A percentile compares a stretch with the other conserved stretches of the same genome.
Conservation (phyloP, 257 asterid genomes). For the Rauvolfia tetraphylla region DNA sequence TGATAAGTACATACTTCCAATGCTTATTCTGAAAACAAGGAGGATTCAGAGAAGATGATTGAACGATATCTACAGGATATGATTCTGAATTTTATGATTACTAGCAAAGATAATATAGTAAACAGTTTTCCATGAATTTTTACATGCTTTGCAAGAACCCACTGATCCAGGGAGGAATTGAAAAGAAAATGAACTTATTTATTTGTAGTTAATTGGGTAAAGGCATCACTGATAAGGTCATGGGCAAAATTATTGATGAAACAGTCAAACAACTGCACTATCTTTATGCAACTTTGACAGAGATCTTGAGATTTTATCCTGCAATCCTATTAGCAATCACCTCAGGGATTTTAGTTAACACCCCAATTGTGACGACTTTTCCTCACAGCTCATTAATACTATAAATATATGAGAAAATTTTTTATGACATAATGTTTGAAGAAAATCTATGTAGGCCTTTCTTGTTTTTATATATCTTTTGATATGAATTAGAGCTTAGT, state of each 20-base stretch:
- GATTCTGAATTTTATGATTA: slow-evolving; percentile 60
- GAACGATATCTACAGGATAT: slow-evolving; percentile 57
- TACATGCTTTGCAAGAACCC: slow-evolving; percentile 63
- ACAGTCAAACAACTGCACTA: slow-evolving; percentile 63
- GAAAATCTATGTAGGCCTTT: too few species aligned
- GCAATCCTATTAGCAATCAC: slow-evolving; percentile 89
- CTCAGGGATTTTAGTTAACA: too few species aligned
- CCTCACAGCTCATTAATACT: too few species aligned
- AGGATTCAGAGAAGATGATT: too few species aligned
- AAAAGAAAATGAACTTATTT: slow-evolving; percentile 31
- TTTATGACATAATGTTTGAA: too few species aligned
- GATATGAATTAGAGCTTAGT: too few species aligned
- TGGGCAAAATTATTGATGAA: slow-evolving; percentile 43
- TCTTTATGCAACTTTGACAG: slow-evolving; percentile 65
- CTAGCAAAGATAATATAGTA: slow-evolving; percentile 74
- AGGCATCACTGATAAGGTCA: slow-evolving; percentile 26
- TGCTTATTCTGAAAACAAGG: too few species aligned
- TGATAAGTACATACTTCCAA: slow-evolving; percentile 58
- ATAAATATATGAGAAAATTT: too few species aligned
- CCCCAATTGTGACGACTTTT: too few species aligned
- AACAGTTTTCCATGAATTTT: slow-evolving; percentile 72
- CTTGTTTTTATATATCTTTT: too few species aligned
- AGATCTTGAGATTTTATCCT: slow-evolving; percentile 72
- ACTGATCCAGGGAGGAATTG: slow-evolving; percentile 45
- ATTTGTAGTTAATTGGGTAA: slow-evolving; percentile 15